Base-by-base conservation (phyloP, 768 basidiomycete genomes). In the Serendipita sp. region DNA sequence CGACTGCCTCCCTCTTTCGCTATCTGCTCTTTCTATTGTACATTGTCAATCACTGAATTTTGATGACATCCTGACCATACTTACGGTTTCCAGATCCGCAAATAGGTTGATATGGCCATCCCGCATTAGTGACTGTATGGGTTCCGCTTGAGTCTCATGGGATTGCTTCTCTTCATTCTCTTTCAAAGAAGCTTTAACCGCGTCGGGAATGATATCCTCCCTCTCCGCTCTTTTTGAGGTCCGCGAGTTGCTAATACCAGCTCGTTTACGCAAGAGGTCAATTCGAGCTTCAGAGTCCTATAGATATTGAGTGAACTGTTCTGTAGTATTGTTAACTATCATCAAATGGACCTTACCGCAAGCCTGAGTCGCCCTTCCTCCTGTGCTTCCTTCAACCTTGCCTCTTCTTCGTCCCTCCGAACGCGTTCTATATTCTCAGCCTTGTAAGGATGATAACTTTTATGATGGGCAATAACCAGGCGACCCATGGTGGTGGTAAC, bases 371-470 rank as follows among this genome's bases (percentile, higher is more conserved):
- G 74, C 2, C 82, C 88, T 63, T 89, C 86, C 69, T 86, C 82
- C 64, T 81, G 78, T 17, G 79, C 81, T 66, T 88, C 84, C 65
- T 85, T 78, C 42, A 72, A 73, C 1, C 77, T 74, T 14, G 87
- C 90, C 70, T 85, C 86, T 68, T 87, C 90, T 73, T 92, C 89
- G 78, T 92, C 89, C 63, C 70, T 73, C n/a, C 82, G 75, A 1
- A 92, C 88, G 20, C 80, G 80, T 64, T 89, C 88, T 64, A 91
- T 88, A 68, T 92, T 92, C 70, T 92, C 90, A 44, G 83, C 73
- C 42, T 89, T 75, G 69, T 91, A 91, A 0, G 89, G 89, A 66
- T 92, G 89, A 71, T 91, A 91, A 0, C 88, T 90, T 70, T 92
- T 92, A 76, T 90, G 53, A 31, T 58, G 53, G 11, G 53, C 53